Evolutionary conservation across 371 early-diverging fungal genomes (phyloP), one percentile per base, ranked within the genome.

Genomic region (Mucor lusitanicus): DNA sequence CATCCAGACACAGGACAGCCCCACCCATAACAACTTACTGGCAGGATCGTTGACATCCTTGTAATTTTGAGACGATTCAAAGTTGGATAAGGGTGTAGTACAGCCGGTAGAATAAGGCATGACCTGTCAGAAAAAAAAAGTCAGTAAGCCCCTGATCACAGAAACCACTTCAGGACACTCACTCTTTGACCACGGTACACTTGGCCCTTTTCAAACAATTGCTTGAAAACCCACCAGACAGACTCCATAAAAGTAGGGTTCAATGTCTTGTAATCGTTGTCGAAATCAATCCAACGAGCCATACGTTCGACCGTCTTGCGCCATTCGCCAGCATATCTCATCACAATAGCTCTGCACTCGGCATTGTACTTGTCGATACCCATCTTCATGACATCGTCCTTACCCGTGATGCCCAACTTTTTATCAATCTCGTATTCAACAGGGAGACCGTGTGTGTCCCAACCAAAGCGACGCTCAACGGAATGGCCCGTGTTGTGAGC

Each of bases 351-450:
- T 67, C 98, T 90, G 86, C 99, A 99, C 82, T 97, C 98, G 59
- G 89, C 94, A 81, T 99, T 99, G 87, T 99, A 99, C 73, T 95
- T 95, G 67, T 91, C 97, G 71, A 99, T 98, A 64, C 99, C 99
- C 93, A 99, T 95, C 27, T 88, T 88, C 83, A 93, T 70, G 32
- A 99, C 97, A 81, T 99, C 99, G 13, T 93, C 91, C 65, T 90
- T 91, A 57, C 94, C 90, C 74, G 84, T 94, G 82, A 99, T 99
- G 68, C 88, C 88, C 64, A 99, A 90, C 69, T 90, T 92, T 86
- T 99, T 99, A 82, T 99, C 99, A 80, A 99, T 99, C 82, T 99
- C 99, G 74, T 96, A 94, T 83, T 99, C 99, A 55, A 99, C 96
- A 28, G 99, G 99, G 39, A 99, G 87, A 65, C 99, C 99, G 72